Base-by-base conservation (phyloP, 192 early-diverging fungal species). In the Rhizophagus clarus region DNA sequence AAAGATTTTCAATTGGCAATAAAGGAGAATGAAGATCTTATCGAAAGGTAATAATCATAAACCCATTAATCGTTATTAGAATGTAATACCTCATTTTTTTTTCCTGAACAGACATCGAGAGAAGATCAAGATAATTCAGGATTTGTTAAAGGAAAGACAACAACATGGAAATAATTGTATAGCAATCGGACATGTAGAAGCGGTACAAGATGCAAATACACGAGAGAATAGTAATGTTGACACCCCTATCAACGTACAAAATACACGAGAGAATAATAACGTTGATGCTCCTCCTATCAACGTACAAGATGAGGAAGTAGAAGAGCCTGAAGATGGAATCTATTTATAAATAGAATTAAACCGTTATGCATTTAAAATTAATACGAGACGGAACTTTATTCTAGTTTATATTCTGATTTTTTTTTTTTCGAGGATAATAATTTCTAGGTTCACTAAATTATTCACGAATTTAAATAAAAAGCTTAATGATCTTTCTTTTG, bases 1-100 rank as follows among this genome's bases (percentile, higher is more conserved):
- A 63, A 77, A 49, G 85, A 87, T 72, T 79, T 87, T 15, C 28
- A 51, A 28, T 74, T 72, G 63, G 84, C 84, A 6, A 77, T 87
- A 17, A 60, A 67, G 45, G 85, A 87, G 51, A 87, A 87, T 66
- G 74, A 77, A 32, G 63, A 77, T 22, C 45, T 87, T 34, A 81
- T 87, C 11, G 40, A n/a, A 61, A 80, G 81, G 60, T 79, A 87
- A n/a, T 74, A 51, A 29, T 7, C 8, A 40, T 26, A 74, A 22
- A 37, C 2, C 22, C 11, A 45, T 45, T 45, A n/a, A 17, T 17
- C 34, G 2, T 74, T 56, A 15, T 40, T 14, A 51, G 26, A 60
- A 22, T 8, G 0, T 20, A 17, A 29, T 61, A n/a, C 14, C 73
- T 74, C 5, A 28, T 74, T 26, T 3, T 49, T 60, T 10, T 32